Percentiles rank a stretch among this genome's conserved stretches.
Conservation (phyloP, 192 early-diverging fungal genomes). For the Coemansia erecta region DNA sequence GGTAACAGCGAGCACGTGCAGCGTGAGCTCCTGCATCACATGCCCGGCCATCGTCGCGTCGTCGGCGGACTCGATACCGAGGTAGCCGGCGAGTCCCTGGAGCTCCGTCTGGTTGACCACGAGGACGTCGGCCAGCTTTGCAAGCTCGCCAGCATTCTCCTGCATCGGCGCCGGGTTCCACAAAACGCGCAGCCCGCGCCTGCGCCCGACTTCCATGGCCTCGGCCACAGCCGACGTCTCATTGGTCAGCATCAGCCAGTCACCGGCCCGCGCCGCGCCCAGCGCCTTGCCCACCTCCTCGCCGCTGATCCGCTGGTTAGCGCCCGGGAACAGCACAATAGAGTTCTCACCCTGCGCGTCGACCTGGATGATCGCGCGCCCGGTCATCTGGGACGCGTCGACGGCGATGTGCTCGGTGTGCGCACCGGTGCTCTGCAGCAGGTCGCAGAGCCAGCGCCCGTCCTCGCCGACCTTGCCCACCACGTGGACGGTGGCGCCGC, state of each 20-base stretch:
- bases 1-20: slow-evolving; percentile 27
- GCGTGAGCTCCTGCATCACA: slow-evolving; percentile 10
- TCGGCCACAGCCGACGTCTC: slow-evolving; percentile 74
- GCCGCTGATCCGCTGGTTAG: slow-evolving; percentile 62
- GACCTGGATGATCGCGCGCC: slow-evolving; percentile 85
- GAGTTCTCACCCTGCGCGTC: slow-evolving; percentile 75
- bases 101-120: slow-evolving; percentile 83
- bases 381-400: slow-evolving; percentile 61
- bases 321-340: slow-evolving; percentile 80
- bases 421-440: slow-evolving; percentile 64
- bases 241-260: slow-evolving; percentile 86
- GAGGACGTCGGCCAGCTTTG: slow-evolving; percentile 70
- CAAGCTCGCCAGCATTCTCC: slow-evolving; percentile 17
- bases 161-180: slow-evolving; percentile 87
- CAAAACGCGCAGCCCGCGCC: slow-evolving; percentile 63
- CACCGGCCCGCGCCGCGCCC: slow-evolving; percentile 56
- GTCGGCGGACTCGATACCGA: neutral
- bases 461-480: slow-evolving; percentile 83
- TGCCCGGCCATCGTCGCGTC: slow-evolving; percentile 13
- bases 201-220: slow-evolving; percentile 58
- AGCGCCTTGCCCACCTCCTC: slow-evolving; percentile 55
- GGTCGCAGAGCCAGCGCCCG: slow-evolving; percentile 70
- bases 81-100: slow-evolving; percentile 30
- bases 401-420: slow-evolving; percentile 61
- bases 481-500: slow-evolving; percentile 66